phyloP scores from a whole-genome alignment of 169 alveolate genomes.

The Eimeria praecox region DNA sequence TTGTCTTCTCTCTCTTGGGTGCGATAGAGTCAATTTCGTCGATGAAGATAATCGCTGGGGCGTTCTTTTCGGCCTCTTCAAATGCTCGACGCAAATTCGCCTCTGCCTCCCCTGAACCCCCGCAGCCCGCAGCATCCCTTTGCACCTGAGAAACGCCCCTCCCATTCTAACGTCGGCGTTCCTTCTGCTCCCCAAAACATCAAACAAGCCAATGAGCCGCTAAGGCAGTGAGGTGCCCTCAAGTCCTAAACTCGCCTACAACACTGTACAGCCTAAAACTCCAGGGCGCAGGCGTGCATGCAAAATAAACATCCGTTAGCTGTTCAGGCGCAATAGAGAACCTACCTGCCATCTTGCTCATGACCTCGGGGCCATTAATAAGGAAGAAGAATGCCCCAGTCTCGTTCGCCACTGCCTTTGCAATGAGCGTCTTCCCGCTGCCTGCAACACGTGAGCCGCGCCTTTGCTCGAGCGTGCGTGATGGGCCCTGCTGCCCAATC shows the following conservation, averaged over 20 bases:
- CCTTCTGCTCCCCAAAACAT: background rate
- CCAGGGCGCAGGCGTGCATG: background rate
- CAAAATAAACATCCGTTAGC: background rate
- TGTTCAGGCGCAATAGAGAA: background rate
- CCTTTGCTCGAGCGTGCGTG: background rate
- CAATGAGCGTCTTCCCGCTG: slow-evolving; percentile 99
- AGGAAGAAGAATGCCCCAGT: slow-evolving; percentile 88
- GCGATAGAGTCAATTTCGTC: slow-evolving; percentile 99
- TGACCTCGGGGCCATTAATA: slow-evolving; percentile 95
- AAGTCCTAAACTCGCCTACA: background rate
- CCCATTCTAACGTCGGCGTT: background rate
- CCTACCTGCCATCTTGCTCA: slow-evolving; percentile 97
- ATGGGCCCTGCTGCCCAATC: background rate
- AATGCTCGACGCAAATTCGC: slow-evolving; percentile 98
- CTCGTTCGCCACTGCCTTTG: slow-evolving; percentile 99
- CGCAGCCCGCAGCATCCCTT: slow-evolving; percentile 95
- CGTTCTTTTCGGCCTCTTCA: slow-evolving; percentile 99
- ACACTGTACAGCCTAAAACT: background rate
- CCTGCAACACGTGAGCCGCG: slow-evolving; percentile 16
- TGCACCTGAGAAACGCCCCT: slow-evolving; percentile 89
- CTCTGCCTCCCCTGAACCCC: slow-evolving; percentile 98
- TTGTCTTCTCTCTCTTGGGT: slow-evolving; percentile 99
- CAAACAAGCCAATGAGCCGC: background rate
- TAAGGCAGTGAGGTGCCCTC: background rate
- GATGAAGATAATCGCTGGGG: slow-evolving; percentile 99